These are phyloP conservation scores for Pseudogymnoascus sp. DNA, from an alignment of 2,329 filamentous ascomycete species.

Conservation along the genomic window DNA sequence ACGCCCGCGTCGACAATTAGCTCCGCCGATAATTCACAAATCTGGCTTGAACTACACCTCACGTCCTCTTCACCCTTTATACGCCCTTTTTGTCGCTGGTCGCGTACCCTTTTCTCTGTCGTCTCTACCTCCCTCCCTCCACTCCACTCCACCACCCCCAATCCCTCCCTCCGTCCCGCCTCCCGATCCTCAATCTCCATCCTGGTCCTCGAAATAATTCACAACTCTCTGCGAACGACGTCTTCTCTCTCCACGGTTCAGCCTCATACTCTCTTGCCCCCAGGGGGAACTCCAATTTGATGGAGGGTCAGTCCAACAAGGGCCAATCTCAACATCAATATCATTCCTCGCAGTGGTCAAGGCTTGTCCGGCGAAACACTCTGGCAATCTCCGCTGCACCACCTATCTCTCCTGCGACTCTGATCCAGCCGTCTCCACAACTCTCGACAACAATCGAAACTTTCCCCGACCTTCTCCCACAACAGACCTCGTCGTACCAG, in stretches of 20 bases:
- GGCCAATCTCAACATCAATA: conserved; percentile 30
- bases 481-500: conserved; percentile 52
- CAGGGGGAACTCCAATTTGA: conserved; percentile 19
- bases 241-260: neutral
- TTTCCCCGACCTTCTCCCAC: conserved; percentile 49
- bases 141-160: neutral
- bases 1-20: neutral
- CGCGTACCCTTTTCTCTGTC: neutral
- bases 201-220: neutral
- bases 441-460: conserved; percentile 42
- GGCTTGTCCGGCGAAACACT: conserved; percentile 29
- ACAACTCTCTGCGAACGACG: neutral
- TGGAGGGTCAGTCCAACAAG: conserved; percentile 28
- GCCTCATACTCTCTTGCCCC: neutral
- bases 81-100: neutral
- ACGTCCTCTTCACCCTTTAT: neutral
- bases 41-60: neutral
- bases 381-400: conserved; percentile 18
- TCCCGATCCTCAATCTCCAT: neutral
- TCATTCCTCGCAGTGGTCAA: conserved; percentile 29
- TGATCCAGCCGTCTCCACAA: conserved; percentile 22
- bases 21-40: neutral
- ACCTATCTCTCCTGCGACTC: conserved; percentile 20
- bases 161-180: neutral
- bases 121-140: neutral